Base-by-base conservation (phyloP, 1,284 basidiomycete genomes). In the Irpex sp. region DNA sequence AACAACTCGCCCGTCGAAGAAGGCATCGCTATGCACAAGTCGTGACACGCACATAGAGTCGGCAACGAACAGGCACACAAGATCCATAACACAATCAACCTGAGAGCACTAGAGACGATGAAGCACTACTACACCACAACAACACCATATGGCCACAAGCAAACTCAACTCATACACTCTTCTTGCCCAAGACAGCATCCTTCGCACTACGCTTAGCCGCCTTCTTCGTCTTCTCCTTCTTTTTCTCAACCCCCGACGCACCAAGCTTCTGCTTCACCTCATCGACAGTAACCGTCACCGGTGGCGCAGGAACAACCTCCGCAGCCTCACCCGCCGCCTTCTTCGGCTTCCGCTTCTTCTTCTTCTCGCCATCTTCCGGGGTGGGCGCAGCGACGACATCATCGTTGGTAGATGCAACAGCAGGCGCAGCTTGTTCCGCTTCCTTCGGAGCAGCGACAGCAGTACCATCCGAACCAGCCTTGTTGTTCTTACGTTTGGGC, bases 401-500 rank as follows among this genome's bases (percentile, higher is more conserved):
- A 19, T n/a, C 52, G 9, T 4, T 28, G 6, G 59, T 19, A 36
- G 33, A n/a, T 28, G 14, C 39, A 48, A 56, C 54, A 18, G 57
- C 18, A 33, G 28, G 59, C 42, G 60, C 39, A 35, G 19, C 12
- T 28, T 57, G 35, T 18, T 56, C 56, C 51, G 57, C 35, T 14
- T 37, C 56, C 35, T 56, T 37, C 53, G 28, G 39, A 21, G 58
- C n/a, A 19, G 58, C 6, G 16, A 61, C 57, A 8, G 21, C 21
- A 53, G 56, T 48, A 57, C 47, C 58, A 35, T 49, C 42, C 21
- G 39, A 19, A 56, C 45, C 51, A 33, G 51, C 57, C 51, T 83
- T 84, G 72, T 84, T 85, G 74, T 78, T 82, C 72, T 80, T 85
- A 66, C 76, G 73, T 69, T 81, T 82, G 66, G 80, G 42, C 64